Percentiles rank a stretch among this genome's conserved stretches.
These are phyloP conservation scores for Nothophytophthora sp. DNA, from an alignment of 352 stramenopile species.

Conservation along the genomic window DNA sequence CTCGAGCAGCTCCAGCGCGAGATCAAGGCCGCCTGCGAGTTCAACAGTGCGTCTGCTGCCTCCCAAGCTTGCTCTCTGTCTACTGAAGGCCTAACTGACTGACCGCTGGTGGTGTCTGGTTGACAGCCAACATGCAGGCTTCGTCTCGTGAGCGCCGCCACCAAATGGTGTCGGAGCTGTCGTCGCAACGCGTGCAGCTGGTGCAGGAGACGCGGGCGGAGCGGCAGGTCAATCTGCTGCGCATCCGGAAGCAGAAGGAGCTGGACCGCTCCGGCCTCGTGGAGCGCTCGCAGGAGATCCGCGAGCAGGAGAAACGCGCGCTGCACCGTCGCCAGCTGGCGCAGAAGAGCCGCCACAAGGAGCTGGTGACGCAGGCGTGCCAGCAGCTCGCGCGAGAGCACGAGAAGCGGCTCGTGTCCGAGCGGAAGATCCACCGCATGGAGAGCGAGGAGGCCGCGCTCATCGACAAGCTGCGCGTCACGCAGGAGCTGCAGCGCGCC, in stretches of 20 bases:
- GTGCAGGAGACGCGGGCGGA: constrained; percentile 56
- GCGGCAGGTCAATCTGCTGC: constrained; percentile 37
- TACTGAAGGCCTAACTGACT: no score
- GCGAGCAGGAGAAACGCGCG: constrained; percentile 42
- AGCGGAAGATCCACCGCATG: constrained; percentile 70
- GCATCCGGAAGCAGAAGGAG: constrained; percentile 47
- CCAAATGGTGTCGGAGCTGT: constrained; percentile 42
- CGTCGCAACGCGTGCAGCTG: constrained; percentile 43
- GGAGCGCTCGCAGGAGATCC: constrained; percentile 56
- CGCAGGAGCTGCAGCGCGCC: constrained; percentile 63
- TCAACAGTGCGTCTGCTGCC: constrained; percentile 65
- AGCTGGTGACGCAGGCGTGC: constrained; percentile 43
- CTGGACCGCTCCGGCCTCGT: constrained; percentile 35
- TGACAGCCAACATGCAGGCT: no score
- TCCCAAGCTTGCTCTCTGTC: no score
- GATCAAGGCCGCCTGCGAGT: constrained; percentile 49
- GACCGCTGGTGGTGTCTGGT: no score
- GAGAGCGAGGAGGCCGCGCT: constrained; percentile 58
- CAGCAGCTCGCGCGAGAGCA: constrained; percentile 55
- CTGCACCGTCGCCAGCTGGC: constrained; percentile 40
- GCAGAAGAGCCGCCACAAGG: constrained; percentile 55
- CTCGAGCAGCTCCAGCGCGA: constrained; percentile 56
- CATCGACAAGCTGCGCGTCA: constrained; percentile 61
- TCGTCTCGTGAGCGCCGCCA: constrained; percentile 42
- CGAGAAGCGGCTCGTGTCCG: constrained; percentile 52